These are phyloP conservation scores for Mychonastes homosphaera DNA, from an alignment of 139 green algal species.

Conservation along the genomic window DNA sequence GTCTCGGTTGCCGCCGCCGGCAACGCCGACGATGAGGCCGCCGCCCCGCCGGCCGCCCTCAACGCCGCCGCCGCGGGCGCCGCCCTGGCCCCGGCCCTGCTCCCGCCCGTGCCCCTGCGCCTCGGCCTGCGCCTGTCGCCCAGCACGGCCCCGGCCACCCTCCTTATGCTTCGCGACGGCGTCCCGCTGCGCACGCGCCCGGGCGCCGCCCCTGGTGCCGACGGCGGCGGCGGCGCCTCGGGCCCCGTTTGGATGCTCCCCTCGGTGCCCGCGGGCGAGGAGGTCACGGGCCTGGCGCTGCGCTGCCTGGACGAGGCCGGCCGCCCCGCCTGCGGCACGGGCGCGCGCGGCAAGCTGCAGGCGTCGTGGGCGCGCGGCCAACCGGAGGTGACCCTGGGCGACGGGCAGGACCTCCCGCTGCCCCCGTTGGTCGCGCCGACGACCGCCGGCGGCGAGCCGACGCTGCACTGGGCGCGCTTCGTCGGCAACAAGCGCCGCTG, in stretches of 20 bases:
- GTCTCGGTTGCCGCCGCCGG: too few species aligned
- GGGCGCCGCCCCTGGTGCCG: too few species aligned
- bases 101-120: too few species aligned
- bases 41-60: too few species aligned
- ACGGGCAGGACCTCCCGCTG: conserved; percentile 24
- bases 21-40: too few species aligned
- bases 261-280: conserved; percentile 27
- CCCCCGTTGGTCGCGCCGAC: conserved; percentile 19
- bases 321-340: conserved; percentile 7
- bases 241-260: conserved; percentile 27
- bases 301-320: conserved; percentile 38
- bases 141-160: too few species aligned
- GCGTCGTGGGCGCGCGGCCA: conserved; percentile 45
- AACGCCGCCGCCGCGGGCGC: conserved; percentile 5
- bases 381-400: conserved; percentile 32
- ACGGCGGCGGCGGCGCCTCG: not conserved
- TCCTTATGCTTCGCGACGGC: too few species aligned
- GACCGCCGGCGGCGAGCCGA: conserved; percentile 5
- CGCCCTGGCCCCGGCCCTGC: not conserved
- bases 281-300: conserved; percentile 35
- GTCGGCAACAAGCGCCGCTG: conserved; percentile 11
- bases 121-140: too few species aligned
- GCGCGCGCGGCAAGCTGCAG: conserved; percentile 32
- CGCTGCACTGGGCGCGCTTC: conserved; percentile 32
- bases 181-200: too few species aligned